These are phyloP conservation scores for Cordyceps farinosa DNA, from an alignment of 2,329 filamentous ascomycete genomes.

Conservation along the genomic window DNA sequence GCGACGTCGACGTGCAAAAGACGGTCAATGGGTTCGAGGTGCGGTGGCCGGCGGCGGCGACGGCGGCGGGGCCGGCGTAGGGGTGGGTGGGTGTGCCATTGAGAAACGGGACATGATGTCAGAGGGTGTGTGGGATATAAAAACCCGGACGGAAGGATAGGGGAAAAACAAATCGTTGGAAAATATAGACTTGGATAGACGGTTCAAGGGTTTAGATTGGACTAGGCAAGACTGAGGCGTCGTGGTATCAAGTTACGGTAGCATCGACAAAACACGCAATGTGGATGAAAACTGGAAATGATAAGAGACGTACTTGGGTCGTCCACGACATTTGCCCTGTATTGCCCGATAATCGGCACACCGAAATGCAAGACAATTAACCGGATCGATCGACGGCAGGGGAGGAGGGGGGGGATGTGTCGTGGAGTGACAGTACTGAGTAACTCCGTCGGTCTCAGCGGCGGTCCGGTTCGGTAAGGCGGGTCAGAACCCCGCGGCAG, in stretches of 20 bases:
- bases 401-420: not conserved
- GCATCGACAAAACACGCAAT: not conserved
- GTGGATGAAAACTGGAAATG: too few species aligned
- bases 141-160: not conserved
- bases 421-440: too few species aligned
- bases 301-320: not conserved
- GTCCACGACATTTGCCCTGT: not conserved
- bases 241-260: not conserved
- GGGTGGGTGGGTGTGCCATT: too few species aligned
- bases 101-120: not conserved
- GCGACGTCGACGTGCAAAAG: conserved; percentile 74
- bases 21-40: conserved; percentile 79
- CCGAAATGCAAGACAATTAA: conserved; percentile 4
- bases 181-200: not conserved
- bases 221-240: too few species aligned
- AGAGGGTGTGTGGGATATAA: not conserved
- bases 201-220: not conserved
- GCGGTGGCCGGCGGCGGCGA: conserved; percentile 52
- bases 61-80: too few species aligned
- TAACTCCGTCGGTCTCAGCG: not conserved
- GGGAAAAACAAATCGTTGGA: not conserved
- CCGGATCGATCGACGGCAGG: conserved; percentile 15
- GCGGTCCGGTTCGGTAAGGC: conserved; percentile 5
- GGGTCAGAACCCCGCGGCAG: conserved; percentile 1
- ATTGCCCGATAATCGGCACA: not conserved